Conservation (phyloP, 1,139 yeast genomes). For the Taiozyma sp. region DNA sequence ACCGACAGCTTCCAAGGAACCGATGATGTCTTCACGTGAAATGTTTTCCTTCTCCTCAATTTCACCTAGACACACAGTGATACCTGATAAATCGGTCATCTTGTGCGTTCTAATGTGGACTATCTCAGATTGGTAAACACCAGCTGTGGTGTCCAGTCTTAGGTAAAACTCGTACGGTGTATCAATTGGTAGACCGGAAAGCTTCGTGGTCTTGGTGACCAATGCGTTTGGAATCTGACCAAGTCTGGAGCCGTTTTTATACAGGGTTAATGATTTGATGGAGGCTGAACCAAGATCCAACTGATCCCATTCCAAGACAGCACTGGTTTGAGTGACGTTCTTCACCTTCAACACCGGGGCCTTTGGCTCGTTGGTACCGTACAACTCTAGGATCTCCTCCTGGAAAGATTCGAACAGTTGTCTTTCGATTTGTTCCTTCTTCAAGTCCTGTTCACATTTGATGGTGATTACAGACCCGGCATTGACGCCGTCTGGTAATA, state of each 20-base stretch:
- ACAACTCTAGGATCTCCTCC: conserved; percentile 64
- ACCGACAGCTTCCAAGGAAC: conserved; percentile 66
- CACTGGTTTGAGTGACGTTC: conserved; percentile 90
- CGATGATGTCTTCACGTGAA: conserved; percentile 55
- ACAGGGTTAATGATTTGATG: conserved; percentile 70
- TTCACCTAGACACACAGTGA: conserved; percentile 87
- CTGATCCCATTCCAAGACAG: conserved; percentile 92
- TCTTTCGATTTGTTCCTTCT: conserved; percentile 59
- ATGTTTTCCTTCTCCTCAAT: conserved; percentile 60
- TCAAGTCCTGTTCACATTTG: conserved; percentile 76
- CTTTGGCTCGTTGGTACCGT: conserved; percentile 71
- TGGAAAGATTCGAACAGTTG: conserved; percentile 61
- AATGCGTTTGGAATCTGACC: conserved; percentile 86
- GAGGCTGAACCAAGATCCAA: conserved; percentile 80
- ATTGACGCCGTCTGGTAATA: conserved; percentile 83
- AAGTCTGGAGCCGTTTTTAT: conserved; percentile 73
- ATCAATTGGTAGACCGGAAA: conserved; percentile 89
- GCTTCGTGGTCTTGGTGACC: conserved; percentile 75
- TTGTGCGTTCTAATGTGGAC: conserved; percentile 81
- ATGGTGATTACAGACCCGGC: conserved; percentile 95
- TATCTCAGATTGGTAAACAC: conserved; percentile 65
- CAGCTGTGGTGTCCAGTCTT: conserved; percentile 85
- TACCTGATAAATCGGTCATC: conserved; percentile 94
- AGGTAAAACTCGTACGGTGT: conserved; percentile 77
- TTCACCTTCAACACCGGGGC: conserved; percentile 66